Evolutionary conservation across 306 rosid genomes (phyloP).

Genomic region (Rosa chinensis): DNA sequence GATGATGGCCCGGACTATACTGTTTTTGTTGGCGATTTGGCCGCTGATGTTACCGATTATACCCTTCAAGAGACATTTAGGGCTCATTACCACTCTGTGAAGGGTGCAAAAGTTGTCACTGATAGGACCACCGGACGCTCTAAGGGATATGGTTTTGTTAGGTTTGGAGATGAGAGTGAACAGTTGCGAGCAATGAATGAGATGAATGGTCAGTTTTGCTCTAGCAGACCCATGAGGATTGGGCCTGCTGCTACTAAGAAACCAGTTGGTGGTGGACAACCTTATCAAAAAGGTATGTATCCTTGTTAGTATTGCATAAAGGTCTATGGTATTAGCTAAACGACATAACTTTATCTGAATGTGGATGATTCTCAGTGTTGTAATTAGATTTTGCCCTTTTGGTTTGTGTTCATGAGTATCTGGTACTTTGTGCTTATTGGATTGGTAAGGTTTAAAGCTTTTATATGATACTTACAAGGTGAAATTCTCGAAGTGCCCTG

Average conservation of each 20-base stretch:
- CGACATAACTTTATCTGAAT: background rate
- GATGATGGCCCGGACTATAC: slow-evolving; percentile 62
- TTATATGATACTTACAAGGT: slow-evolving; percentile 8
- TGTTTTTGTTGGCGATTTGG: slow-evolving; percentile 63
- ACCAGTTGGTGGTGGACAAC: slow-evolving; percentile 45
- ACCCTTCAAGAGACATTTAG: slow-evolving; percentile 58
- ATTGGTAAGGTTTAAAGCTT: slow-evolving; percentile 18
- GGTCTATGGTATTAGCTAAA: background rate
- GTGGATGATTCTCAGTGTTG: background rate
- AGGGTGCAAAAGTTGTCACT: slow-evolving; percentile 69
- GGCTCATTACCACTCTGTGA: slow-evolving; percentile 42
- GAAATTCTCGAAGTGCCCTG: background rate
- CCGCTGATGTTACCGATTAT: slow-evolving; percentile 68
- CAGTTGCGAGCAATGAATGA: slow-evolving; percentile 63
- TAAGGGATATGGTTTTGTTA: slow-evolving; percentile 68
- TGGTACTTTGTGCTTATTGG: background rate
- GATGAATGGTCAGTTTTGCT: slow-evolving; percentile 64
- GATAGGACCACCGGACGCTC: slow-evolving; percentile 69
- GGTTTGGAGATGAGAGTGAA: slow-evolving; percentile 56
- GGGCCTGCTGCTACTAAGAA: slow-evolving; percentile 70
- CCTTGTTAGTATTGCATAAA: background rate
- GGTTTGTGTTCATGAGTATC: background rate
- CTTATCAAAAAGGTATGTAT: slow-evolving; percentile 48
- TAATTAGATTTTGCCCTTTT: background rate
- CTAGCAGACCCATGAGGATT: slow-evolving; percentile 63